Percentiles rank a stretch among this genome's conserved stretches.
Conservation (phyloP, 73 alveolate species). For the Urostyla sp. region DNA sequence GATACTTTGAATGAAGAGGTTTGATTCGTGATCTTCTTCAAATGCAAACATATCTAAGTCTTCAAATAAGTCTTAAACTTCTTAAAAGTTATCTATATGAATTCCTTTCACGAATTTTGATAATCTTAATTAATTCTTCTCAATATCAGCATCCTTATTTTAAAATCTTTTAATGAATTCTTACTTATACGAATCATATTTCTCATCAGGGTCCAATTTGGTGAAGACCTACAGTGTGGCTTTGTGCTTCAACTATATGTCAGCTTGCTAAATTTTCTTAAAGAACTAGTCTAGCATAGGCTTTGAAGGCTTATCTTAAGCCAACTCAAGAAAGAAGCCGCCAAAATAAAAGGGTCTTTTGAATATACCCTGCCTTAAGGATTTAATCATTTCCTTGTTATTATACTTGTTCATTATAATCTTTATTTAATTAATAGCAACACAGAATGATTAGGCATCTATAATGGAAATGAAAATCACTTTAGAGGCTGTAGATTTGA, state of each 20-base stretch:
- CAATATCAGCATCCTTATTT: not conserved
- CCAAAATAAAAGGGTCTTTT: conserved; percentile 34
- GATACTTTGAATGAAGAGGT: too few species aligned
- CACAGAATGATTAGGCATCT: conserved; percentile 1
- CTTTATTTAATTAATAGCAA: conserved; percentile 8
- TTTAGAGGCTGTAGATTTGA: conserved; percentile 40
- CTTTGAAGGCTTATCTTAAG: conserved; percentile 7
- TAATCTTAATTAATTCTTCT: not conserved
- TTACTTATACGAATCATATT: not conserved
- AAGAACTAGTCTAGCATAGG: not conserved
- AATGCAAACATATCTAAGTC: conserved; percentile 47
- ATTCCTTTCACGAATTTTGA: conserved; percentile 12
- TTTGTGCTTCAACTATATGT: conserved; percentile 24
- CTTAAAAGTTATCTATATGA: conserved; percentile 14
- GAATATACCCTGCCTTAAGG: not conserved
- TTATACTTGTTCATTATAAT: not conserved
- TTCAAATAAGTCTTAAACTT: not conserved
- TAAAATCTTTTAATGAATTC: conserved; percentile 1
- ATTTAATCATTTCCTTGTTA: not conserved
- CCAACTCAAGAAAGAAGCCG: conserved; percentile 11
- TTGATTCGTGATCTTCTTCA: too few species aligned
- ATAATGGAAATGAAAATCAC: conserved; percentile 37
- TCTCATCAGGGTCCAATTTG: not conserved
- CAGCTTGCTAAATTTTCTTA: conserved; percentile 6
- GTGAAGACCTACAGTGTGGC: not conserved